Evolutionary conservation across 2,329 filamentous ascomycete genomes (phyloP), one percentile per base, ranked within the genome.

Genomic region (Penicillium sp.): DNA sequence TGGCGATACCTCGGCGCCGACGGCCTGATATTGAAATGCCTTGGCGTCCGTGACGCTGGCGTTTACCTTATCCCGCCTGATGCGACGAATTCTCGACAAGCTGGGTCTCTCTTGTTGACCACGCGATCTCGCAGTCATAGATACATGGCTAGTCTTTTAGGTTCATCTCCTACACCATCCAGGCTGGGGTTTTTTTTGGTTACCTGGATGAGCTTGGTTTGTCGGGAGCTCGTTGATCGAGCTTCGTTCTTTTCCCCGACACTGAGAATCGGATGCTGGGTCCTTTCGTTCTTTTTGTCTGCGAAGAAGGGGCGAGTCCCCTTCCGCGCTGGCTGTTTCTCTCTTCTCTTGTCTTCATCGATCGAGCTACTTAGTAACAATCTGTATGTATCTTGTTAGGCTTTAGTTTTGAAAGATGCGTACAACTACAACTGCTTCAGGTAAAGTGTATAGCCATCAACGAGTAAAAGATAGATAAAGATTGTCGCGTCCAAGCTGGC

Each of bases 161-260:
- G 81, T 59, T 82, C 82, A 83, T 83, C 81, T 75, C 78, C 82
- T 83, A 83, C 22, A 57, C 78, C 71, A 76, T 81, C 78, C 76
- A 75, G 76, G 80, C 79, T 80, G 76, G 76, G 79, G 58, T 71
- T 71, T 74, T 74, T 67, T 63, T 58, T 58, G 57, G 51, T 67
- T 69, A 65, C 73, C 75, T 73, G 74, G 73, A 72, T 67, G 69
- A 62, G 72, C 75, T 70, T 64, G 68, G 54, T 57, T 60, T 61
- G 62, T 64, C 57, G 56, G 67, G 59, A 55, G 55, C 43, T 62
- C 54, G 69, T 56, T 71, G 68, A 65, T 61, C 49, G 54, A 63
- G 60, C 47, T 55, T 55, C 15, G 56, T 64, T 47, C 63, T 66
- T 64, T 45, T 58, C 58, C 56, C 60, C 55, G 59, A 66, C 64